These are phyloP conservation scores for Alternaria atra DNA, from an alignment of 2,329 filamentous ascomycete genomes.

Conservation along the genomic window DNA sequence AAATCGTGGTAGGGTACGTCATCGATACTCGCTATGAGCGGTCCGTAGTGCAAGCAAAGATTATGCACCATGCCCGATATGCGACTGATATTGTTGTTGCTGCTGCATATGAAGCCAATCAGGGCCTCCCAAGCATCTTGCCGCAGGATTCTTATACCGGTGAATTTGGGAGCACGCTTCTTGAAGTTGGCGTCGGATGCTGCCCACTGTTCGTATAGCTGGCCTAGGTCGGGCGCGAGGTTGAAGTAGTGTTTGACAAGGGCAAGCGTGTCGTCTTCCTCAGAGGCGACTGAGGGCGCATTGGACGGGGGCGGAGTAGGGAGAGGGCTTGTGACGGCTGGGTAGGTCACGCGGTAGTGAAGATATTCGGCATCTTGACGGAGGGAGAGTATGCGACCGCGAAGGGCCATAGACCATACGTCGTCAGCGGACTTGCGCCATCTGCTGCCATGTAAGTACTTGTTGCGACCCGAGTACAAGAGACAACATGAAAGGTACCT, in stretches of 20 bases:
- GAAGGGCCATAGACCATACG: constrained; percentile 89
- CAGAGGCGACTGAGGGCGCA: constrained; percentile 39
- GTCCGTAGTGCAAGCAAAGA: constrained; percentile 85
- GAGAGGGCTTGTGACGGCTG: constrained; percentile 45
- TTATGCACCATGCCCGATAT: constrained; percentile 98
- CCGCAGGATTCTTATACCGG: constrained; percentile 88
- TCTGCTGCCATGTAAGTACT: constrained; percentile 55
- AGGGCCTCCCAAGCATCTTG: constrained; percentile 97
- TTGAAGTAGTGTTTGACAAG: constrained; percentile 89
- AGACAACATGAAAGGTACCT: constrained; percentile 54
- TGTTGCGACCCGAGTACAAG: background rate
- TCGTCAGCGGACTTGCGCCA: constrained; percentile 84
- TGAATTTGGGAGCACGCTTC: constrained; percentile 84
- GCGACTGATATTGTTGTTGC: constrained; percentile 95
- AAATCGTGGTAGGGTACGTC: constrained; percentile 85
- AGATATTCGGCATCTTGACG: constrained; percentile 82
- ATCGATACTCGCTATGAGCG: constrained; percentile 74
- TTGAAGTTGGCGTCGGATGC: constrained; percentile 85
- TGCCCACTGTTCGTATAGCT: constrained; percentile 89
- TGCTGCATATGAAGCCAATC: constrained; percentile 95
- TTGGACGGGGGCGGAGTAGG: constrained; percentile 53
- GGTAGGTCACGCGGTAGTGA: constrained; percentile 78
- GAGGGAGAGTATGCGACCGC: constrained; percentile 84
- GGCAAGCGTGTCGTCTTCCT: constrained; percentile 75
- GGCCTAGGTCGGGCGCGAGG: constrained; percentile 75